A percentile compares a stretch with the other conserved stretches of the same genome.
phyloP scores from a whole-genome alignment of 2,329 filamentous ascomycete genomes.

The Cordyceps militaris region DNA sequence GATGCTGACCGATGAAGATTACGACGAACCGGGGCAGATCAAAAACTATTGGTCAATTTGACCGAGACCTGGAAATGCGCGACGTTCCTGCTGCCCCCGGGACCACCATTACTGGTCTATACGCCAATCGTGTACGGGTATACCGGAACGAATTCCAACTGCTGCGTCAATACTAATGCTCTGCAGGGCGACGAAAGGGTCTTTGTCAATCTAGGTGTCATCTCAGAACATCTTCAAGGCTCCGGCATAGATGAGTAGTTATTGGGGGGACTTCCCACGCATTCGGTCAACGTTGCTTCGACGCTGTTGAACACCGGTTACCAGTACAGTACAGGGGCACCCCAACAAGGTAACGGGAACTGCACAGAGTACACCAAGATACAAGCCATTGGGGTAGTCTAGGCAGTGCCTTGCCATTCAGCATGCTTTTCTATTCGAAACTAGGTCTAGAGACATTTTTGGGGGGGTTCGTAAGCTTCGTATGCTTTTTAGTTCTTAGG shows the following conservation, averaged over 20 bases:
- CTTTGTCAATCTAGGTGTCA: background rate
- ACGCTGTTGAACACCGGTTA: background rate
- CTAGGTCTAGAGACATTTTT: too few relatives aligned
- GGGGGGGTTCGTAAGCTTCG: background rate
- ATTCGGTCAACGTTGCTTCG: background rate
- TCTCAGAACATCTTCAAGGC: background rate
- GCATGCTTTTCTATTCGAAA: background rate
- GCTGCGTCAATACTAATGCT: background rate
- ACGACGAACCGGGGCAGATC: background rate
- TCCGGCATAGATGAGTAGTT: background rate
- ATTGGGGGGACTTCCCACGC: background rate
- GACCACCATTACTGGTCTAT: background rate
- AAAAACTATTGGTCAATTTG: background rate
- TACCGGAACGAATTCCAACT: background rate
- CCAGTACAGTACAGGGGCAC: too few relatives aligned
- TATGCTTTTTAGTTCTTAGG: background rate
- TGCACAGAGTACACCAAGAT: too few relatives aligned
- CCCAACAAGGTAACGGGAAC: too few relatives aligned
- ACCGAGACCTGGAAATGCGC: background rate
- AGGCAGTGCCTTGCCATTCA: background rate
- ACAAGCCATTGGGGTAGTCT: too few relatives aligned
- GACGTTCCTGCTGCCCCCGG: background rate
- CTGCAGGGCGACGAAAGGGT: background rate
- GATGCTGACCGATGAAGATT: background rate
- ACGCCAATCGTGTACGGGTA: background rate